phyloP scores from a whole-genome alignment of 2,329 filamentous ascomycete genomes.

The Diaporthe ampelina region DNA sequence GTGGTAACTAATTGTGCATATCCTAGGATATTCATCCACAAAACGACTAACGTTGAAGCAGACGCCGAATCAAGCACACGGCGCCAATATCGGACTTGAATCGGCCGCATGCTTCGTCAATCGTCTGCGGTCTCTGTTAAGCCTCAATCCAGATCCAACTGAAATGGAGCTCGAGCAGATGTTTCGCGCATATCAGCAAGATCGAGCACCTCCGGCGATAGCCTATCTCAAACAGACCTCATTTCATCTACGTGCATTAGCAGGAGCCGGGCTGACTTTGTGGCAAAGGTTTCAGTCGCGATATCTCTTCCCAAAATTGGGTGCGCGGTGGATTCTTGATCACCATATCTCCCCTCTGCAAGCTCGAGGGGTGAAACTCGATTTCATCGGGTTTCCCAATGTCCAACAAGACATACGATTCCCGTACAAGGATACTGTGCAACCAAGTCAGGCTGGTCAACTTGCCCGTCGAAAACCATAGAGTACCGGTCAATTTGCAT shows the following conservation, averaged over 20 bases:
- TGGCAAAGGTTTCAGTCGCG: conserved; percentile 7
- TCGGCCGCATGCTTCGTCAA: conserved; percentile 17
- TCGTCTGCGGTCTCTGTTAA: neutral
- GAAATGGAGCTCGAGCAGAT: neutral
- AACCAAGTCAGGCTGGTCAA: neutral
- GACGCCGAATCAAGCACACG: conserved; percentile 17
- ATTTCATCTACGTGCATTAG: neutral
- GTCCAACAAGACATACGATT: neutral
- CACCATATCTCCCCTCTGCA: neutral
- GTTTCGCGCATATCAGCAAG: neutral
- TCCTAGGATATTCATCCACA: neutral
- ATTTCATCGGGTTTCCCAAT: neutral
- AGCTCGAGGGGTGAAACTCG: neutral
- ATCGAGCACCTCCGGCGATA: neutral
- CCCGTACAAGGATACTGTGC: neutral
- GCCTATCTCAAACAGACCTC: conserved; percentile 1
- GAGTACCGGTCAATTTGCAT: neutral
- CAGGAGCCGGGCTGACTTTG: neutral
- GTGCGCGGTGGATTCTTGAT: conserved; percentile 11
- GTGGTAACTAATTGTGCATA: neutral
- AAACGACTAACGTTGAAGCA: neutral
- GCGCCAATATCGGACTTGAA: conserved; percentile 12
- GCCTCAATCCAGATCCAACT: neutral
- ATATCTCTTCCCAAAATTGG: neutral
- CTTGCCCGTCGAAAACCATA: neutral